These are phyloP conservation scores for Botrytis elliptica DNA, from an alignment of 2,329 filamentous ascomycete genomes.

Conservation along the genomic window DNA sequence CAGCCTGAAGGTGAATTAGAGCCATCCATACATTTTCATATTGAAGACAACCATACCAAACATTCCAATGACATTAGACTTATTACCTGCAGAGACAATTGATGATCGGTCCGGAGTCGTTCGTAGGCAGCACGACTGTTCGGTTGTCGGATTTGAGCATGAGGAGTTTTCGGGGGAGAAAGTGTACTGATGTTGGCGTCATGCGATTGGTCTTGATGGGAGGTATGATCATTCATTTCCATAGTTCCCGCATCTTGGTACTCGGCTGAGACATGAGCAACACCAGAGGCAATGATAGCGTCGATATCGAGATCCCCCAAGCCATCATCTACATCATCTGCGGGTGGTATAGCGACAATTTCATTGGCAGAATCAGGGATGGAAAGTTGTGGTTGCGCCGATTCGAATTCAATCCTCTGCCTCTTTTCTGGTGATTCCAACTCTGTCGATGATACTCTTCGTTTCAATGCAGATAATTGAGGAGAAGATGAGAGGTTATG, in stretches of 20 bases:
- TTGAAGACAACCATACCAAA: constrained; percentile 45
- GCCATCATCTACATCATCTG: background rate
- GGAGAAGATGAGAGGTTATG: background rate
- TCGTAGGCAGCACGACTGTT: background rate
- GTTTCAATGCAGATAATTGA: constrained; percentile 12
- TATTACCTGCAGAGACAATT: constrained; percentile 50
- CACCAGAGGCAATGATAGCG: constrained; percentile 3
- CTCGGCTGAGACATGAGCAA: constrained; percentile 9
- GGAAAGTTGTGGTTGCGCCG: background rate
- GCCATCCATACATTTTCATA: background rate
- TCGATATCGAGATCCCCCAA: constrained; percentile 16
- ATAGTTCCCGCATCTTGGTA: constrained; percentile 11
- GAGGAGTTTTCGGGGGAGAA: background rate
- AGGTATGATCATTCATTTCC: background rate
- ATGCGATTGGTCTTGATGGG: constrained; percentile 3
- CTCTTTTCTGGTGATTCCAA: constrained; percentile 22
- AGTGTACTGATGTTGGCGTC: background rate
- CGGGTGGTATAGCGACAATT: background rate
- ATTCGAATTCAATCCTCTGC: constrained; percentile 23
- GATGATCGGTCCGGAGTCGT: constrained; percentile 29
- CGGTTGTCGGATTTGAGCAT: background rate
- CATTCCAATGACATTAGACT: constrained; percentile 62
- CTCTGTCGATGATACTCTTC: constrained; percentile 5
- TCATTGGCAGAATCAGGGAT: background rate
- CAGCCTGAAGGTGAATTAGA: constrained; percentile 45